These are phyloP conservation scores for Westerdykella sp. DNA, from an alignment of 2,329 filamentous ascomycete genomes.

Conservation along the genomic window DNA sequence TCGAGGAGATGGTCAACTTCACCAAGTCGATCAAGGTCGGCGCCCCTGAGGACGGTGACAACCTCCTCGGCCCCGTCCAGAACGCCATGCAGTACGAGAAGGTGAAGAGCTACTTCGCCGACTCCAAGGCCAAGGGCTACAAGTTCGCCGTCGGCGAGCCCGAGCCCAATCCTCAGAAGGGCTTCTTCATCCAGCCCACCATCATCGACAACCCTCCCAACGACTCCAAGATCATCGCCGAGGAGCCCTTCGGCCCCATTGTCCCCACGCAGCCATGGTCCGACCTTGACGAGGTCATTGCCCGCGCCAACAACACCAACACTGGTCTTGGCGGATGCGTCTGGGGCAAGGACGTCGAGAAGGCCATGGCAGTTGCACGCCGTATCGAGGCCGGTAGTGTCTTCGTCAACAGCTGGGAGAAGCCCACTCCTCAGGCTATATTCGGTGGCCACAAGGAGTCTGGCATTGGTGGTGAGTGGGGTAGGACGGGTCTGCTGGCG, in stretches of 20 bases:
- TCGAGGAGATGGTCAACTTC: slow-evolving; percentile 39
- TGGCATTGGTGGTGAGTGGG: slow-evolving; percentile 68
- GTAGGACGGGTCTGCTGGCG: slow-evolving; percentile 39
- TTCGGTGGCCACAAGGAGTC: slow-evolving; percentile 76
- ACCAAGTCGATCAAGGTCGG: slow-evolving; percentile 40
- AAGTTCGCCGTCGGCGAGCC: slow-evolving; percentile 48
- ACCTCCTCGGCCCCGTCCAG: slow-evolving; percentile 55
- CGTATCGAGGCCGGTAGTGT: slow-evolving; percentile 50
- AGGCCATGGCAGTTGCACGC: slow-evolving; percentile 44
- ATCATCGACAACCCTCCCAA: slow-evolving; percentile 55
- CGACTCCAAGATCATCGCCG: slow-evolving; percentile 49
- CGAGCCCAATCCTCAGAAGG: slow-evolving; percentile 32
- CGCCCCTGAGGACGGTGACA: slow-evolving; percentile 37
- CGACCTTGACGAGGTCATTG: slow-evolving; percentile 48
- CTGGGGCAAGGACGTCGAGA: slow-evolving; percentile 39
- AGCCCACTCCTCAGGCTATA: slow-evolving; percentile 42
- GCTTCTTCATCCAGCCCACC: slow-evolving; percentile 55
- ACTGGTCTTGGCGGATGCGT: slow-evolving; percentile 51
- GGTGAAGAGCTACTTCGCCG: slow-evolving; percentile 51
- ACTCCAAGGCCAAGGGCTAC: slow-evolving; percentile 50
- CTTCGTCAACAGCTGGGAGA: slow-evolving; percentile 50
- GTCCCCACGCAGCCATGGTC: slow-evolving; percentile 58
- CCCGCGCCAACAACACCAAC: slow-evolving; percentile 44
- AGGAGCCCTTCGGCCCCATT: slow-evolving; percentile 60
- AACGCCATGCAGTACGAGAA: slow-evolving; percentile 61